Evolutionary conservation across 139 green algal genomes (phyloP).

Genomic region (Limnomonas spitsbergensis): DNA sequence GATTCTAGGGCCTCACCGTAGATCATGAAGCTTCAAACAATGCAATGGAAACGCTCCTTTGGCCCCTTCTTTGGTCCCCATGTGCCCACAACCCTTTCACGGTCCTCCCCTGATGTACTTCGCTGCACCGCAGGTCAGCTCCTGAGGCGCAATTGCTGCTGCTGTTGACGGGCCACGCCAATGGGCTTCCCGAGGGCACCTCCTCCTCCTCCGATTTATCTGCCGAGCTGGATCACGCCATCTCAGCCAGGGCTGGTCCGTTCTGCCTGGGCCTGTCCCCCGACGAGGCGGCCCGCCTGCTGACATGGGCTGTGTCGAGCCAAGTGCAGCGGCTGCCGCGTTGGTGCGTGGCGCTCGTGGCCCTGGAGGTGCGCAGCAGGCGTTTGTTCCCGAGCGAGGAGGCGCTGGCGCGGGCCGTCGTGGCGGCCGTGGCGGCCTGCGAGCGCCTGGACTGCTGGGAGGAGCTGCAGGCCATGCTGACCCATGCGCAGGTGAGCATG

Average conservation of each 20-base stretch:
- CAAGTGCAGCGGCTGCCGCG: not conserved
- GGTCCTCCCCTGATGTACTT: too few relatives aligned
- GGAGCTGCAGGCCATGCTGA: not conserved
- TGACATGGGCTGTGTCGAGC: not conserved
- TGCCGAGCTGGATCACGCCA: not conserved
- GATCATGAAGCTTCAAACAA: too few relatives aligned
- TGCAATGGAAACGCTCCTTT: too few relatives aligned
- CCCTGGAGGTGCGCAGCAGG: not conserved
- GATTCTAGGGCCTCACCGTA: too few relatives aligned
- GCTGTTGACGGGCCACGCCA: not conserved
- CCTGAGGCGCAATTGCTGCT: not conserved
- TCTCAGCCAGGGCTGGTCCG: not conserved
- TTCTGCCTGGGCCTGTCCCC: not conserved
- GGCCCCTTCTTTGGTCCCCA: too few relatives aligned
- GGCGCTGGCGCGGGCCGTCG: not conserved
- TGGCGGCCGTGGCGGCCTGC: not conserved
- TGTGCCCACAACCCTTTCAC: too few relatives aligned
- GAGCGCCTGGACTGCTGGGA: not conserved
- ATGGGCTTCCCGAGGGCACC: too few relatives aligned
- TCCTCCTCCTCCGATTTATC: not conserved
- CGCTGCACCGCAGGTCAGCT: too few relatives aligned
- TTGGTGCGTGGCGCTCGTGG: conserved; percentile 3
- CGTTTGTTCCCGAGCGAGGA: not conserved
- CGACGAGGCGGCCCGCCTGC: not conserved
- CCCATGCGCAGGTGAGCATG: not conserved